Base-by-base conservation (phyloP, 169 alveolate genomes). In the Ichthyophthirius multifiliis region DNA sequence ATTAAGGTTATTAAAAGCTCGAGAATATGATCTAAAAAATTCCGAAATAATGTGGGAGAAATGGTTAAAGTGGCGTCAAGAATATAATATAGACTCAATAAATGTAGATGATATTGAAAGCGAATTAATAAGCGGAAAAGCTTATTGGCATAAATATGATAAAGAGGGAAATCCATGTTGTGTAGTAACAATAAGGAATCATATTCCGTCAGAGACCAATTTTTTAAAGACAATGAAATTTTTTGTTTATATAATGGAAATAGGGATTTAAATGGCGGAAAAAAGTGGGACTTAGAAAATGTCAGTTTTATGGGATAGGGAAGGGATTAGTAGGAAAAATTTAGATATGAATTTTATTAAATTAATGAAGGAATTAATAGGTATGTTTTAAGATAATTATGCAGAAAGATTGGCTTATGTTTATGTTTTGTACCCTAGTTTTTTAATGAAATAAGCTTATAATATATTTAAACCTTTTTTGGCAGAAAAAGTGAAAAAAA, bases 331-430 rank as follows among this genome's bases (percentile, higher is more conserved):
- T 5, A 43, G 47, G 10, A 83, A 45, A 10, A 87, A 87, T 44
- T 45, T 46, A 41, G 92, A 87, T 67, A 32, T 76, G 9, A 13
- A 76, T 15, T 41, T 87, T n/a, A 77, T 87, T 27, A 43, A 45
- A 9, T 39, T 75, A 6, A 32, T 76, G 32, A 71, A 43, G 18
- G 39, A 65, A 12, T 63, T 87, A 18, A 48, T 82, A 35, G 37
- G 44, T 0, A 43, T 83, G 65, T 75, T 87, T 7, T 76, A 89
- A 63, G 90, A 89, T 37, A 85, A 43, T 55, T 89, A 89, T 65
- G 92, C 94, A 2, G 94, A 89, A 62, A 78, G 94, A 73, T 43
- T 89, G 9, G 83, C 85, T 20, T 67, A 62, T 34, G 41, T 87
- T 16, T 86, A 79, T 65, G 77, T 89, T 20, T 44, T 89, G 34